These are phyloP conservation scores for Podaxis mareebaensis DNA, from an alignment of 768 basidiomycete species.

Conservation along the genomic window DNA sequence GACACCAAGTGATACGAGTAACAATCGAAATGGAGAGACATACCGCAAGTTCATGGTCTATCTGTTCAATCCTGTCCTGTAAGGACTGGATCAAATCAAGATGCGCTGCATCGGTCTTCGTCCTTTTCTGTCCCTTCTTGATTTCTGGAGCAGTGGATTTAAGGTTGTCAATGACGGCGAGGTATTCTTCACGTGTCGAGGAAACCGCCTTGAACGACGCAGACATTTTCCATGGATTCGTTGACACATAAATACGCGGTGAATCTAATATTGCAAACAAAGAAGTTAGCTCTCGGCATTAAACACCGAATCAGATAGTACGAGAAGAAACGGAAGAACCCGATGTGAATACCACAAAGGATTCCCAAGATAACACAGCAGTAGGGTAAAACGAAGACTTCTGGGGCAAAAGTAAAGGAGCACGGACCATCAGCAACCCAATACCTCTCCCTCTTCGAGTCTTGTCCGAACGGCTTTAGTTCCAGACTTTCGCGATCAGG, in stretches of 20 bases:
- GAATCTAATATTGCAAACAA: constrained; percentile 57
- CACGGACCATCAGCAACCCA: constrained; percentile 91
- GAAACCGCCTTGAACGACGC: constrained; percentile 74
- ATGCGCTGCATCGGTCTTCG: constrained; percentile 64
- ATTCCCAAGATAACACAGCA: constrained; percentile 29
- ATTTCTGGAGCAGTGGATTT: constrained; percentile 50
- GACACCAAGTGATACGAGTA: constrained; percentile 15
- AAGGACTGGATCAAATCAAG: constrained; percentile 58
- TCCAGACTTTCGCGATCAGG: constrained; percentile 67
- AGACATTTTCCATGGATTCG: constrained; percentile 89
- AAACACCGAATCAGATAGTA: constrained; percentile 16
- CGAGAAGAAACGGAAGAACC: constrained; percentile 13
- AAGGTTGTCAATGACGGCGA: constrained; percentile 60
- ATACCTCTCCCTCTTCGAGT: constrained; percentile 72
- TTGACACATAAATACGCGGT: constrained; percentile 79
- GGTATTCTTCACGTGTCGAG: constrained; percentile 73
- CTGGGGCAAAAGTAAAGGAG: constrained; percentile 35
- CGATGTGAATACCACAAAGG: not conserved
- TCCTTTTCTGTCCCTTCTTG: constrained; percentile 47
- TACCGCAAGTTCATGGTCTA: constrained; percentile 74
- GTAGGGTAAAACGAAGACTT: constrained; percentile 78
- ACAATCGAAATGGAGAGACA: constrained; percentile 35
- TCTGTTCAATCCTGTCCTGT: constrained; percentile 60
- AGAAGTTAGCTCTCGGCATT: constrained; percentile 28
- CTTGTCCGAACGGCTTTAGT: constrained; percentile 75